A percentile compares a stretch with the other conserved stretches of the same genome.
Evolutionary conservation across 2,329 filamentous ascomycete genomes (phyloP).

Genomic region (Neoscytalidium dimidiatum): DNA sequence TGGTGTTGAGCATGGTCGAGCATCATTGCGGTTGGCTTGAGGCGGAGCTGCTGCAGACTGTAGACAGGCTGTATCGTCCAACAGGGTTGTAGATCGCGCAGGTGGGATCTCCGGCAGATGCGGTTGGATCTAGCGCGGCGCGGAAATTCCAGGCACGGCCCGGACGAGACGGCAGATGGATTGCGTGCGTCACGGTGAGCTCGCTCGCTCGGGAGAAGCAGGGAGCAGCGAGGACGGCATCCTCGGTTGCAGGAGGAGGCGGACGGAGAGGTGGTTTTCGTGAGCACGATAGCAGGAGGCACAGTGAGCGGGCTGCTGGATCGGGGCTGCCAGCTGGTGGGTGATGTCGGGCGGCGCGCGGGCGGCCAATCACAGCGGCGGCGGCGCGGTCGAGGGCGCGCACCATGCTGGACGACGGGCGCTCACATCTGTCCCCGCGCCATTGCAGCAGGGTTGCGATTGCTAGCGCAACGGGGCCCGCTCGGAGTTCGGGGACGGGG

Average conservation of each 20-base stretch:
- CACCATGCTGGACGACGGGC: too few species aligned
- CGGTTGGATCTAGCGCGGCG: constrained; percentile 5
- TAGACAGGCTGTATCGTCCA: too few species aligned
- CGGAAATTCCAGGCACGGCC: neutral
- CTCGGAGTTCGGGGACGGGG: neutral
- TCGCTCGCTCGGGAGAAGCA: neutral
- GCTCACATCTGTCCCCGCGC: too few species aligned
- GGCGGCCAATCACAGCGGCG: neutral
- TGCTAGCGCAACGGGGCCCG: neutral
- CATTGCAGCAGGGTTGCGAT: too few species aligned
- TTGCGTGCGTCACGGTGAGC: neutral
- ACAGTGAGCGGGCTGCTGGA: neutral
- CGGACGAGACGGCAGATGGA: neutral
- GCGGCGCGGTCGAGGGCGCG: too few species aligned
- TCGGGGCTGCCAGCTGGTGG: neutral
- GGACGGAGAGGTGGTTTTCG: neutral
- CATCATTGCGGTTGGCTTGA: neutral
- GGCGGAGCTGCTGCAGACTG: too few species aligned
- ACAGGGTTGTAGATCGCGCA: neutral
- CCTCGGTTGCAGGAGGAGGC: neutral
- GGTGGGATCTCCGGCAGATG: constrained; percentile 6
- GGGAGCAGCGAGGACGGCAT: neutral
- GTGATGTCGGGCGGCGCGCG: neutral
- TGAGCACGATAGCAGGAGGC: neutral
- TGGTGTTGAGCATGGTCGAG: neutral